Percentiles rank a stretch among this genome's conserved stretches.
These are phyloP conservation scores for Paramecium bursaria DNA, from an alignment of 73 alveolate genomes.

Conservation along the genomic window DNA sequence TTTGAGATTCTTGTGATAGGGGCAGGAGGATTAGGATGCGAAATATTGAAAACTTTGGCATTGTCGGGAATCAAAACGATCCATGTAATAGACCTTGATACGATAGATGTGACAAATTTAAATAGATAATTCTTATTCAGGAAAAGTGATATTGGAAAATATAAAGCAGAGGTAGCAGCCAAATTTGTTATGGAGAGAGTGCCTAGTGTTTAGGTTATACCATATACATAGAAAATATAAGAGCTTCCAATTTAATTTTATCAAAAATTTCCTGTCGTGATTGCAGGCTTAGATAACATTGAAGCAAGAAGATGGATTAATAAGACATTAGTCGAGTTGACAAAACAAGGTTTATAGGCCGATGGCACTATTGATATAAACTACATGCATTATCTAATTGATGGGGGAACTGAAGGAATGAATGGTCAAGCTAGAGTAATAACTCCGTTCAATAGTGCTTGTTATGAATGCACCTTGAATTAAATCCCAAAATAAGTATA, in stretches of 20 bases:
- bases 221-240: slow-evolving; percentile 91
- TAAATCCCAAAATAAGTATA: slow-evolving; percentile 79
- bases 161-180: slow-evolving; percentile 99
- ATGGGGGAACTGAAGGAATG: slow-evolving; percentile 99
- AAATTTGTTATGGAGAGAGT: slow-evolving; percentile 90
- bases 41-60: slow-evolving; percentile 96
- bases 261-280: slow-evolving; percentile 89
- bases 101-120: slow-evolving; percentile 97
- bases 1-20: slow-evolving; percentile 97
- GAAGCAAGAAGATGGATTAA: slow-evolving; percentile 99
- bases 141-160: slow-evolving; percentile 95
- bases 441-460: slow-evolving; percentile 81
- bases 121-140: slow-evolving; percentile 99
- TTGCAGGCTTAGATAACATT: slow-evolving; percentile 99
- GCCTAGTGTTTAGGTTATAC: slow-evolving; percentile 73
- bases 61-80: slow-evolving; percentile 91
- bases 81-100: slow-evolving; percentile 98
- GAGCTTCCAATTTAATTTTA: slow-evolving; percentile 94
- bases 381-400: slow-evolving; percentile 89
- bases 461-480: slow-evolving; percentile 89
- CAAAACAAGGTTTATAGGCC: slow-evolving; percentile 90
- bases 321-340: slow-evolving; percentile 93
- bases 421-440: slow-evolving; percentile 98
- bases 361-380: slow-evolving; percentile 72
- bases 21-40: slow-evolving; percentile 99